These are phyloP conservation scores for Chamaecyparis obtusa DNA, from an alignment of 75 land plant species.

Conservation along the genomic window DNA sequence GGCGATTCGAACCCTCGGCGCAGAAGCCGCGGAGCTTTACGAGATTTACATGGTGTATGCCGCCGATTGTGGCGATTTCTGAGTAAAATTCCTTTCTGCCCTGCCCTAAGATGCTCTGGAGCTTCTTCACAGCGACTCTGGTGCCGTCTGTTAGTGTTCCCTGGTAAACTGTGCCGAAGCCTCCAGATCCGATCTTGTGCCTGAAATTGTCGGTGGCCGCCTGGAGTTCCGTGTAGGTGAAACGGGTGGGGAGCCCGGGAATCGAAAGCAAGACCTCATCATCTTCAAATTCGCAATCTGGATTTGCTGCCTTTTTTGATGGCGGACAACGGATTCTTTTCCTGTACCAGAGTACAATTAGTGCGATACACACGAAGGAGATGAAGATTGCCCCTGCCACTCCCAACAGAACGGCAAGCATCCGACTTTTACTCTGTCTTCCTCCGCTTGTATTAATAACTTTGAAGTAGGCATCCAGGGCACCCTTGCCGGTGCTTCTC, in stretches of 20 bases:
- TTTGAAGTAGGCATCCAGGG: not conserved
- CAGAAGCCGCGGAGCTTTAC: slow-evolving; percentile 73
- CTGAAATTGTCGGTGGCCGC: slow-evolving; percentile 58
- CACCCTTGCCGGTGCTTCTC: not conserved
- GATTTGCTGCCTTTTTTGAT: not conserved
- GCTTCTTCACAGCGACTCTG: slow-evolving; percentile 66
- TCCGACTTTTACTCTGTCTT: not conserved
- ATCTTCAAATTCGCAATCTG: slow-evolving; percentile 14
- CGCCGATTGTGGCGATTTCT: slow-evolving; percentile 81
- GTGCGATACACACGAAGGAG: not conserved
- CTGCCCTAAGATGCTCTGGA: slow-evolving; percentile 35
- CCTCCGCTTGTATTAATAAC: not conserved
- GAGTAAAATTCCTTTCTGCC: slow-evolving; percentile 73
- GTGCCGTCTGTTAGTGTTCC: slow-evolving; percentile 49
- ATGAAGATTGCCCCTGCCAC: slow-evolving; percentile 9
- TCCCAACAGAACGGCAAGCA: not conserved
- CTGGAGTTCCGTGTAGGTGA: slow-evolving; percentile 51
- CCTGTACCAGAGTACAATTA: not conserved
- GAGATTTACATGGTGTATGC: slow-evolving; percentile 74
- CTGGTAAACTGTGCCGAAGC: slow-evolving; percentile 67
- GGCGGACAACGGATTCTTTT: slow-evolving; percentile 21
- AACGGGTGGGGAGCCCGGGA: slow-evolving; percentile 66
- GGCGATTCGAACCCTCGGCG: slow-evolving; percentile 45
- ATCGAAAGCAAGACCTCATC: slow-evolving; percentile 30
- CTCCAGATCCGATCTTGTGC: slow-evolving; percentile 67